These are phyloP conservation scores for Ganoderma leucocontextum DNA, from an alignment of 1,284 basidiomycete genomes.

Conservation along the genomic window DNA sequence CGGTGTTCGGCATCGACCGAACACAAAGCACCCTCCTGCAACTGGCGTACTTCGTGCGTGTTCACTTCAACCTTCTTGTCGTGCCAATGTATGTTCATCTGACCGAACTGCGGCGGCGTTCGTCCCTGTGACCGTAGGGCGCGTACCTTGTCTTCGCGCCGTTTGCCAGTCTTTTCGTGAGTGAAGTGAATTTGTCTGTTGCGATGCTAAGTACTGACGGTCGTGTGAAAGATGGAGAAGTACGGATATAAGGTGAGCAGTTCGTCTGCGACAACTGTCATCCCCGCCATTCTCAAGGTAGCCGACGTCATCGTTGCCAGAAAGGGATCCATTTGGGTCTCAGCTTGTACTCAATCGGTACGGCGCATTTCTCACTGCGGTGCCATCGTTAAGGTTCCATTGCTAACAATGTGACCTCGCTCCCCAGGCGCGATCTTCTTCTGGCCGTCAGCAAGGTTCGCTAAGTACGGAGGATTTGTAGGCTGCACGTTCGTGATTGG, in stretches of 20 bases:
- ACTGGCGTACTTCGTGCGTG: constrained; percentile 79
- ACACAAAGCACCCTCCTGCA: constrained; percentile 87
- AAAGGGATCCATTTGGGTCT: constrained; percentile 77
- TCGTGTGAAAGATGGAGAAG: constrained; percentile 55
- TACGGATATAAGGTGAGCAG: constrained; percentile 64
- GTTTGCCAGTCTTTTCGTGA: constrained; percentile 62
- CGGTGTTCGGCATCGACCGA: constrained; percentile 74
- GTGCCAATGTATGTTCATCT: not conserved
- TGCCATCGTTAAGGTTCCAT: constrained; percentile 10
- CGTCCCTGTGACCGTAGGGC: constrained; percentile 46
- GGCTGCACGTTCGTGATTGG: constrained; percentile 75
- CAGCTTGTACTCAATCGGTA: constrained; percentile 72
- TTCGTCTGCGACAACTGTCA: constrained; percentile 10
- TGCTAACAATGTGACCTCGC: constrained; percentile 10
- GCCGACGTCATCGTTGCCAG: constrained; percentile 39
- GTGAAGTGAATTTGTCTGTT: constrained; percentile 30
- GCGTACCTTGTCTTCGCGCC: constrained; percentile 76
- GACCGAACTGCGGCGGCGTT: not conserved
- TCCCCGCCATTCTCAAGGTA: constrained; percentile 6
- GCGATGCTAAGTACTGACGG: constrained; percentile 14
- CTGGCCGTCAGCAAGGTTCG: constrained; percentile 80
- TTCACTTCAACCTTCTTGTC: not conserved
- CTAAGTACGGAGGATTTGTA: constrained; percentile 77
- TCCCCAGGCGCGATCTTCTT: constrained; percentile 72
- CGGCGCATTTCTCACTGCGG: constrained; percentile 24